A percentile compares a stretch with the other conserved stretches of the same genome.
phyloP scores from a whole-genome alignment of 176 grass and related monocot genomes.

The Oryza longistaminata region DNA sequence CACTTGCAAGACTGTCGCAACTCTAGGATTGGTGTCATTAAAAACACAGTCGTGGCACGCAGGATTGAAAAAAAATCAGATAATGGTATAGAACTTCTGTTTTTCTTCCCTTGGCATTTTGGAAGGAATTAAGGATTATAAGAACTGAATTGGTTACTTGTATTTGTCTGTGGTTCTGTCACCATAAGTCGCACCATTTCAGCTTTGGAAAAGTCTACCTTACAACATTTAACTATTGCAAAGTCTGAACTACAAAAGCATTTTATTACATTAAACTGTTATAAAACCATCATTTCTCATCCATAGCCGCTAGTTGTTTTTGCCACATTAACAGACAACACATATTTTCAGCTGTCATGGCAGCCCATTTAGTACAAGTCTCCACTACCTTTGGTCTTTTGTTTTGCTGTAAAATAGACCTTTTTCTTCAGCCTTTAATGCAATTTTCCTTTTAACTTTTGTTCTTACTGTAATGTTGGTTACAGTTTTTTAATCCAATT shows the following conservation, averaged over 20 bases:
- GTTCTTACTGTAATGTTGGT: not conserved
- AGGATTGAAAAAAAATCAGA: not conserved
- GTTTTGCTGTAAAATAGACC: not conserved
- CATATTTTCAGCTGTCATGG: not conserved
- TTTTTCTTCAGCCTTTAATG: not conserved
- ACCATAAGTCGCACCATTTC: not conserved
- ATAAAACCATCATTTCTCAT: not conserved
- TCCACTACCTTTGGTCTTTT: not conserved
- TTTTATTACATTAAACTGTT: not conserved
- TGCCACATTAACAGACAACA: not conserved
- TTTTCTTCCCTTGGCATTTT: not conserved
- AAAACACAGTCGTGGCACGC: not conserved
- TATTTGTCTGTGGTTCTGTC: not conserved
- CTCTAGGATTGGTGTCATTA: too few relatives aligned
- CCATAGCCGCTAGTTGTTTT: not conserved
- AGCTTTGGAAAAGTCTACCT: too few relatives aligned
- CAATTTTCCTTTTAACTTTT: not conserved
- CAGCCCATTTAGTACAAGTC: not conserved
- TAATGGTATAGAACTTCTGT: not conserved
- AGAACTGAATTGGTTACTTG: not conserved
- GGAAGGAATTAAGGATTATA: not conserved
- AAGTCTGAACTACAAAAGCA: not conserved
- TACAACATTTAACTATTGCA: too few relatives aligned
- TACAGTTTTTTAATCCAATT: slow-evolving; percentile 8
- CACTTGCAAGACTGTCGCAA: too few relatives aligned